phyloP scores from a whole-genome alignment of 2,329 filamentous ascomycete species.

The Didymella segeticola region DNA sequence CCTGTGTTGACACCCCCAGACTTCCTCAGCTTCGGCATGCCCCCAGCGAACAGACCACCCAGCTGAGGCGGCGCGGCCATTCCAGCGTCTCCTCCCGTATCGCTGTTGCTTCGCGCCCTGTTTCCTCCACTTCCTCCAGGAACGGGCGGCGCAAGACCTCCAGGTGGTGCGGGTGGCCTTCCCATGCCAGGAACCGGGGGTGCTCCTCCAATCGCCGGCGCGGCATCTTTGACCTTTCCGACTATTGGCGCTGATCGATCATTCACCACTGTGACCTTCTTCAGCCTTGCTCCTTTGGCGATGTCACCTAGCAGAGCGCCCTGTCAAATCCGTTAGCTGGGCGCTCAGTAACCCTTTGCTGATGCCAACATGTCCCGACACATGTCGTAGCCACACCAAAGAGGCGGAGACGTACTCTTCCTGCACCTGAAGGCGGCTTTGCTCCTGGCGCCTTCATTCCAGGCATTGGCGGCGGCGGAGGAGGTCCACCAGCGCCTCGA shows the following conservation, averaged over 20 bases:
- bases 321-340: slow-evolving; percentile 58
- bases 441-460: slow-evolving; percentile 42
- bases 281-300: slow-evolving; percentile 77
- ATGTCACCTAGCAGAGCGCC: slow-evolving; percentile 89
- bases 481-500: slow-evolving; percentile 46
- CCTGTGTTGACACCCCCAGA: slow-evolving; percentile 69
- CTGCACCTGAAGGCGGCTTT: slow-evolving; percentile 42
- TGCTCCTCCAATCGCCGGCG: slow-evolving; percentile 73
- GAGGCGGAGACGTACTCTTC: slow-evolving; percentile 38
- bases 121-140: slow-evolving; percentile 54
- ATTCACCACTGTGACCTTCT: slow-evolving; percentile 83
- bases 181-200: slow-evolving; percentile 76
- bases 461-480: slow-evolving; percentile 47
- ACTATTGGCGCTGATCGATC: slow-evolving; percentile 86
- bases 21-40: slow-evolving; percentile 95
- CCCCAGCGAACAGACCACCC: slow-evolving; percentile 86
- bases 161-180: slow-evolving; percentile 59
- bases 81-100: slow-evolving; percentile 57
- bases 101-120: slow-evolving; percentile 83
- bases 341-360: slow-evolving; percentile 15
- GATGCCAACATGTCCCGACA: neutral
- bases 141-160: slow-evolving; percentile 75
- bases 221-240: slow-evolving; percentile 62
- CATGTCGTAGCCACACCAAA: neutral
- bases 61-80: slow-evolving; percentile 70